A percentile compares a stretch with the other conserved stretches of the same genome.
Conservation (phyloP, 169 alveolate genomes). For the Plasmodium inui region DNA sequence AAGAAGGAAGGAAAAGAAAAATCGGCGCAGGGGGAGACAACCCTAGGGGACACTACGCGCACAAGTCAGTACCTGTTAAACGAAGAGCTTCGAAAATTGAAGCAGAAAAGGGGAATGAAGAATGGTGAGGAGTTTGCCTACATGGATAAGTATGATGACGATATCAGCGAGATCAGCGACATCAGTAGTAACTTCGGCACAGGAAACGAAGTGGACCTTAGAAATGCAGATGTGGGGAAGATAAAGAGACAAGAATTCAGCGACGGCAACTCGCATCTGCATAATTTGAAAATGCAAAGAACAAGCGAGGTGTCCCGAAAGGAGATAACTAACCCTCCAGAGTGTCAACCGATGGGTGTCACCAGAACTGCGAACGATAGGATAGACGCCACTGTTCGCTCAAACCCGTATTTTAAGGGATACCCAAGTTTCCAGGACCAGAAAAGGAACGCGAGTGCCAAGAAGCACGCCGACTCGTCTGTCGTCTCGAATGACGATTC, state of each 20-base stretch:
- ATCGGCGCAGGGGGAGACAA: neutral
- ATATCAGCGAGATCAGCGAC: neutral
- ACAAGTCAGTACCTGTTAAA: neutral
- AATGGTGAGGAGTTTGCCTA: neutral
- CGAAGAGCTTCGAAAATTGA: slow-evolving; percentile 18
- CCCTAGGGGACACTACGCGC: neutral
- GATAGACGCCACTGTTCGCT: neutral
- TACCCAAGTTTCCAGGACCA: neutral
- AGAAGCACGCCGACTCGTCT: slow-evolving; percentile 8
- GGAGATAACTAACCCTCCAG: slow-evolving; percentile 12
- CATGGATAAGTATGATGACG: neutral
- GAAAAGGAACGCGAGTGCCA: neutral
- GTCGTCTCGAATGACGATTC: slow-evolving; percentile 24
- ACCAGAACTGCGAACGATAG: neutral
- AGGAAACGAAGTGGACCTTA: neutral
- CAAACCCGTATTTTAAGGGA: neutral
- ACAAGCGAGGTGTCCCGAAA: neutral
- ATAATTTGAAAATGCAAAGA: slow-evolving; percentile 14
- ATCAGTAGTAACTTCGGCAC: neutral
- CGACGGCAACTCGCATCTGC: slow-evolving; percentile 17
- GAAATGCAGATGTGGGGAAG: slow-evolving; percentile 7
- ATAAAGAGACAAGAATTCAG: slow-evolving; percentile 59
- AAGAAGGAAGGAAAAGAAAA: slow-evolving; percentile 11
- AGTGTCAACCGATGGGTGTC: neutral
- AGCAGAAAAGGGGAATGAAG: slow-evolving; percentile 7